Base-by-base conservation (phyloP, 2,329 filamentous ascomycete species). In the Claviceps digitariae region DNA sequence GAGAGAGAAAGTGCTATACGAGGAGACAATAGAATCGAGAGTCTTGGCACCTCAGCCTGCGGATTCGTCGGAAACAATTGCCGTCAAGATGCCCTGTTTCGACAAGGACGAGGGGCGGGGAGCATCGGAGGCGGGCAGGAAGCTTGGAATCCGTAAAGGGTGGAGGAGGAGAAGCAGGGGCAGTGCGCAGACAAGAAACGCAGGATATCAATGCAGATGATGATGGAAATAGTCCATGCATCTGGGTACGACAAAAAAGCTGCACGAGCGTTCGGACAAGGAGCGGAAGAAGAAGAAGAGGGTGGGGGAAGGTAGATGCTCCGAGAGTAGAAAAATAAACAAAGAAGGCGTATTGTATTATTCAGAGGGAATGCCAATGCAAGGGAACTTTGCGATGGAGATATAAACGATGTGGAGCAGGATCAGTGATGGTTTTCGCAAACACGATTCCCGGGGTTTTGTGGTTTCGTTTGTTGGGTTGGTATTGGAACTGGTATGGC, bases 201-300 rank as follows among this genome's bases (percentile, higher is more conserved):
- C 41, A 43, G 43, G 51, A 53, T 58, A 60, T 62, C 61, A 62
- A 65, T 64, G 66, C 63, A 65, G 61, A 55, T 55, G 9, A 43
- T 23, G 20, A 54, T 56, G 49, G 60, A 64, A 62, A 53, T 59
- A 60, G 63, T 63, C 15, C 54, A 56, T 58, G 57, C 58, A 60
- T 58, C 56, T 56, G 41, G 41, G n/a, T n/a, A n/a, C n/a, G 2
- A 2, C n/a, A 20, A 20, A 9, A 43, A 23, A n/a, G 41, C 8
- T 12, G 41, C 20, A 43, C 20, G 10, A 13, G 17, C 9, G 23
- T 3, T 43, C n/a, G 10, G 20, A 3, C 41, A 13, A 59, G 55
- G 54, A 54, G 56, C 48, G 41, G 23, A 17, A 7, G 27, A 29
- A 12, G 5, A 23, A n/a, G n/a, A 9, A 10, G 27, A 29, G 20